Conservation (phyloP, 2,329 filamentous ascomycete genomes). For the Microascus cirrosus region DNA sequence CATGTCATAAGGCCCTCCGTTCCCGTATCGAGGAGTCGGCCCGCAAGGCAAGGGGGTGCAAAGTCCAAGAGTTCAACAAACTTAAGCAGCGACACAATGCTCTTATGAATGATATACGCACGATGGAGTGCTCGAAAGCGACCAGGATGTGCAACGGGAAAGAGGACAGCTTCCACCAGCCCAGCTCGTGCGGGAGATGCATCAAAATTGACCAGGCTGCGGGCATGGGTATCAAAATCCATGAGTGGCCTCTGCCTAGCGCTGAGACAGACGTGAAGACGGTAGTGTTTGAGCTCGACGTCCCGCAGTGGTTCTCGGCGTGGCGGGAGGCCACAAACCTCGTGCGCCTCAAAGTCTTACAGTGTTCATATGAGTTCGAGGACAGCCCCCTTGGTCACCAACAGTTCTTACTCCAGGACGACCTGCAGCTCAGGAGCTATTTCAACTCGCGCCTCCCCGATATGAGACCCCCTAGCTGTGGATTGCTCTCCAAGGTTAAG, state of each 20-base stretch:
- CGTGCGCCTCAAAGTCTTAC: constrained; percentile 27
- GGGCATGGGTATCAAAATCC: constrained; percentile 27
- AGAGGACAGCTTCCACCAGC: constrained; percentile 8
- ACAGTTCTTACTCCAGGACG: neutral
- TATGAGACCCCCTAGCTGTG: neutral
- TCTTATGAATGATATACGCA: too few relatives aligned
- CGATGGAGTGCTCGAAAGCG: too few relatives aligned
- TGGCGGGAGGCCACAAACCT: constrained; percentile 39
- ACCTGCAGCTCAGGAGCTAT: neutral
- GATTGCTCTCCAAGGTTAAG: constrained; percentile 23
- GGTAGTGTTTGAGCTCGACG: constrained; percentile 38
- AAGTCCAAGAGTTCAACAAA: too few relatives aligned
- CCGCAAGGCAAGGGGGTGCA: constrained; percentile 15
- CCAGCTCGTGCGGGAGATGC: constrained; percentile 24
- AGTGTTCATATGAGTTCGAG: neutral
- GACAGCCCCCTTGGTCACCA: neutral
- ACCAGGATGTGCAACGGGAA: constrained; percentile 9
- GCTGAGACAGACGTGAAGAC: constrained; percentile 21
- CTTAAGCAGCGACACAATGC: too few relatives aligned
- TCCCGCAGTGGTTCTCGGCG: constrained; percentile 24
- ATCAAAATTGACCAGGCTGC: constrained; percentile 16
- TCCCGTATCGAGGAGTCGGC: constrained; percentile 27
- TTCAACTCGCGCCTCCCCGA: neutral
- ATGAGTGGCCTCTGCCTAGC: constrained; percentile 45
- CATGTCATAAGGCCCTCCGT: constrained; percentile 21